Base-by-base conservation (phyloP, 2,329 filamentous ascomycete genomes). In the Diplodia scrobiculata region DNA sequence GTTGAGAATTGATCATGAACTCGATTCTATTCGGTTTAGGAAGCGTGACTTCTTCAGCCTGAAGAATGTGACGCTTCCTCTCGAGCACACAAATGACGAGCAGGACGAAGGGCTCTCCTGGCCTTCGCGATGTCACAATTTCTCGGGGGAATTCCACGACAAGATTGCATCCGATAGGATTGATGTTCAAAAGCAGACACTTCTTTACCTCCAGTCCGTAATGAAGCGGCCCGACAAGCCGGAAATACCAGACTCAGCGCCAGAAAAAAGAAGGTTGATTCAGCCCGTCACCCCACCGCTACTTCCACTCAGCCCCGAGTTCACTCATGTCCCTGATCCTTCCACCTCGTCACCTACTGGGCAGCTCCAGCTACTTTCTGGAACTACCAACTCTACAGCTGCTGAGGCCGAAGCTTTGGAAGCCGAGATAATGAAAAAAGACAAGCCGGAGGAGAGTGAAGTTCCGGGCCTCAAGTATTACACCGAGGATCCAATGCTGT, bases 201-300 rank as follows among this genome's bases (percentile, higher is more conserved):
- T 80, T 5, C 14, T 70, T 0, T 78, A 75, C 65, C 67, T 83
- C 32, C 76, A 79, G 45, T 60, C 55, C 0, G 17, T 60, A 2
- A 10, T 10, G 7, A 32, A 10, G 9, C 55, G 17, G 13, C 55
- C 55, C 3, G 13, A 17, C 4, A 47, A 13, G 21, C 25, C 25
- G 14, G 25, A 48, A 1, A 21, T 5, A 14, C 38, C 55, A 47
- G 55, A 60, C 7, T 9, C 38, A 2, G 13, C 25, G 1, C 38
- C 6, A 4, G 3, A 14, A 7, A 34, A 32, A 11, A 29, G 1
- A 10, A 13, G 6, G 34, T 9, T 5, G 9, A 19, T 27, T 29
- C 38, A 66, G 17, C 74, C 74, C 17, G 11, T 82, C n/a, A 80
- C 81, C 1, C 82, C 82, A n/a, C 81, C 81, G 3, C 69, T 84